Conservation (phyloP, 306 rosid genomes). For the Luffa aegyptiaca region DNA sequence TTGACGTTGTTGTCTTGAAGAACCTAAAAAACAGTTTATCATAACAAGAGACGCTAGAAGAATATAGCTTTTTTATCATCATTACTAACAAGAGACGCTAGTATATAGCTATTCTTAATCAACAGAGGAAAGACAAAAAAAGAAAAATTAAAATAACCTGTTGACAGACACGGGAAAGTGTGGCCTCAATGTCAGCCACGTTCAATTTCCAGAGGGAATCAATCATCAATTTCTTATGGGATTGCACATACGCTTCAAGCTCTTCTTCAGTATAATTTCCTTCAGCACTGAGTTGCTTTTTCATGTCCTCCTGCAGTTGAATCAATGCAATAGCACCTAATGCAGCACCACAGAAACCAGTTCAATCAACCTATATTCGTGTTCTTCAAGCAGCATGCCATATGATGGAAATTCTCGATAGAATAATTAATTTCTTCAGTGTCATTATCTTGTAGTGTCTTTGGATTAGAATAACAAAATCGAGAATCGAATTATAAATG, state of each 20-base stretch:
- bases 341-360: constrained; percentile 21
- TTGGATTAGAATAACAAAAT: neutral
- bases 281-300: constrained; percentile 81
- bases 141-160: constrained; percentile 42
- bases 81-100: constrained; percentile 7
- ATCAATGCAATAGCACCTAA: constrained; percentile 91
- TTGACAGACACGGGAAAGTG: constrained; percentile 94
- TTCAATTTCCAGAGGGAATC: constrained; percentile 99
- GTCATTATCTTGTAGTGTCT: neutral
- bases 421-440: neutral
- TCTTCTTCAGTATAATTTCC: constrained; percentile 89
- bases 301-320: constrained; percentile 98
- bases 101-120: neutral
- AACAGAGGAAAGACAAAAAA: neutral
- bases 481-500: too few species aligned
- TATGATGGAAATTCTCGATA: neutral
- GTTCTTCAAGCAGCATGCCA: neutral
- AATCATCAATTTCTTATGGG: constrained; percentile 82
- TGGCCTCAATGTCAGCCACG: constrained; percentile 96
- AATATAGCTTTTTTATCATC: neutral
- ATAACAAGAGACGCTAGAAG: neutral
- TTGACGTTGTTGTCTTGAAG: constrained; percentile 75
- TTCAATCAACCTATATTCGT: constrained; percentile 7
- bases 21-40: constrained; percentile 44
- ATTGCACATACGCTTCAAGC: constrained; percentile 78